Percentiles rank a stretch among this genome's conserved stretches.
phyloP scores from a whole-genome alignment of 176 grass and related monocot genomes.

The Oryza punctata region DNA sequence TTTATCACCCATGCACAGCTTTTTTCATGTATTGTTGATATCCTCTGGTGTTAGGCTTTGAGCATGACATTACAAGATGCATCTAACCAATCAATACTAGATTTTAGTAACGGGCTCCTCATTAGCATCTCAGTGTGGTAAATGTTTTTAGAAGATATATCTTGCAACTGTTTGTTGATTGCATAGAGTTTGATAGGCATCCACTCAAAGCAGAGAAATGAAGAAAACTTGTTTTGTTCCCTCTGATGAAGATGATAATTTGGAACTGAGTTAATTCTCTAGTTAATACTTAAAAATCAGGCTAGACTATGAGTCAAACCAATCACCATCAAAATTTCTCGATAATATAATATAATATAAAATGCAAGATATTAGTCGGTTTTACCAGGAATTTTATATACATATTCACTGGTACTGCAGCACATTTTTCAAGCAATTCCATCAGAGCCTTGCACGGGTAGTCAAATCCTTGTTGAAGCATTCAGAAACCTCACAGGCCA shows the following conservation, averaged over 20 bases:
- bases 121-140: neutral
- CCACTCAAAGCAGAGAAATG: constrained; percentile 9
- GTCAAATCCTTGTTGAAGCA: constrained; percentile 65
- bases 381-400: constrained; percentile 3
- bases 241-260: neutral
- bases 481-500: constrained; percentile 63
- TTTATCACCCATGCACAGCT: neutral
- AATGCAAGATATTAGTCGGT: neutral
- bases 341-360: neutral
- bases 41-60: constrained; percentile 1
- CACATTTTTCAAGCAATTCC: constrained; percentile 93
- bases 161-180: neutral
- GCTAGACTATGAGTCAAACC: neutral
- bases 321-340: neutral
- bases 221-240: neutral
- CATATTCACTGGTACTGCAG: constrained; percentile 39
- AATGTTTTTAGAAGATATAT: constrained; percentile 7
- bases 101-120: constrained; percentile 18
- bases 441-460: constrained; percentile 51
- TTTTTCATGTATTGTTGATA: neutral
- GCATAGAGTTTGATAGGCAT: constrained; percentile 2
- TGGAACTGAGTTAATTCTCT: neutral
- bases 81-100: neutral
- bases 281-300: neutral
- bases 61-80: neutral